phyloP scores from a whole-genome alignment of 2,329 filamentous ascomycete genomes.

The Neofusicoccum laricinum region DNA sequence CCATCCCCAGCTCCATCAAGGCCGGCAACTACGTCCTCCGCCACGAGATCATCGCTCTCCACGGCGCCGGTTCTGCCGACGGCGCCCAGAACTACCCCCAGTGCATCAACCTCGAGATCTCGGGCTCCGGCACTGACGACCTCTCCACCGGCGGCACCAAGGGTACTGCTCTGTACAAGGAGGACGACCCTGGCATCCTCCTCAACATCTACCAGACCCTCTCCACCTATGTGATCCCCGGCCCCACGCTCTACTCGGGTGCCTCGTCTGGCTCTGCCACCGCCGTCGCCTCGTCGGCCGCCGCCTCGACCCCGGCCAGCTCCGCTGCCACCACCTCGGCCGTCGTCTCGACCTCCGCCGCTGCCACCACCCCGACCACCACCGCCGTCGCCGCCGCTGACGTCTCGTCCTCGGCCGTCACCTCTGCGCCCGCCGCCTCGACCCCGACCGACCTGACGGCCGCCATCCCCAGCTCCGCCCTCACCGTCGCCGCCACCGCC shows the following conservation, averaged over 20 bases:
- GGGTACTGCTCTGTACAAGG: constrained; percentile 56
- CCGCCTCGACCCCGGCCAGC: background rate
- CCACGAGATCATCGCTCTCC: constrained; percentile 61
- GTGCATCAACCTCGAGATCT: constrained; percentile 60
- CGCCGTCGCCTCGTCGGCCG: constrained; percentile 10
- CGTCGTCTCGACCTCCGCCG: constrained; percentile 17
- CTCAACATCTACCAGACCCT: constrained; percentile 58
- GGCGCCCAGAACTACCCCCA: constrained; percentile 47
- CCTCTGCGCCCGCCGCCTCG: constrained; percentile 7
- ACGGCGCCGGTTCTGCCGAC: constrained; percentile 45
- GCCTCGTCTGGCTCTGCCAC: constrained; percentile 21
- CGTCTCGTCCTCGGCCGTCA: constrained; percentile 18
- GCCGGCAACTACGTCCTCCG: constrained; percentile 59
- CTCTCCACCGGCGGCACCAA: constrained; percentile 46
- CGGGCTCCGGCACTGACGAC: constrained; percentile 50
- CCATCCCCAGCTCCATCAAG: constrained; percentile 52
- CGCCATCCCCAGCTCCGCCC: constrained; percentile 19
- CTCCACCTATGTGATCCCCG: constrained; percentile 50
- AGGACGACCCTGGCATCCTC: constrained; percentile 56
- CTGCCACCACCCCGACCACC: background rate
- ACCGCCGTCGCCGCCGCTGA: constrained; percentile 15
- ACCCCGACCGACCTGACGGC: constrained; percentile 17
- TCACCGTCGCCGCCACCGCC: constrained; percentile 1
- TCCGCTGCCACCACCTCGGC: constrained; percentile 7
- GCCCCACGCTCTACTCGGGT: constrained; percentile 40